Percentiles rank a stretch among this genome's conserved stretches.
Conservation (phyloP, 495 filamentous ascomycete species). For the Hypoxylon crocopeplum region DNA sequence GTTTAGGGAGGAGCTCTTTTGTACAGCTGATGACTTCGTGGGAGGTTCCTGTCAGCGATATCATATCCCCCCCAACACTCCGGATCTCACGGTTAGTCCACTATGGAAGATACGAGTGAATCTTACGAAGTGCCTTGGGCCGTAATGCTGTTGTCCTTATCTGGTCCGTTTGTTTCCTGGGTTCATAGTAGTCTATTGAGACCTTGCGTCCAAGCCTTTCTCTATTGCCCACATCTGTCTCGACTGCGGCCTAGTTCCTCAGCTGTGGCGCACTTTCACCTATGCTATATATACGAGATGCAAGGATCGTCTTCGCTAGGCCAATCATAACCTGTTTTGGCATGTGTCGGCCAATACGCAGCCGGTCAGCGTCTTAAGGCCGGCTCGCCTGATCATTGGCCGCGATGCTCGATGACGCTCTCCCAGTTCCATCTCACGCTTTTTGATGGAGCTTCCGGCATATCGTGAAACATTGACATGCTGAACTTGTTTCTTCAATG, state of each 20-base stretch:
- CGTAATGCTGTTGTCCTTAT: slow-evolving; percentile 7
- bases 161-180: slow-evolving; percentile 18
- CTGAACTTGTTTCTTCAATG: slow-evolving; percentile 33
- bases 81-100: too few relatives aligned
- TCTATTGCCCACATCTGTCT: slow-evolving; percentile 18
- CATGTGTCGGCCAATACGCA: slow-evolving; percentile 24
- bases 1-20: too few relatives aligned
- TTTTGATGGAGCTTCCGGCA: slow-evolving; percentile 34
- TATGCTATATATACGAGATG: slow-evolving; percentile 29
- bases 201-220: slow-evolving; percentile 34
- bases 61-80: too few relatives aligned
- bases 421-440: slow-evolving; percentile 26
- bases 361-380: slow-evolving; percentile 29
- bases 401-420: slow-evolving; percentile 34
- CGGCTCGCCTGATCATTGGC: slow-evolving; percentile 34
- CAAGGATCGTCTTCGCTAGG: slow-evolving; percentile 25
- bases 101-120: slow-evolving; percentile 6
- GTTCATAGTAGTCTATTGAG: slow-evolving; percentile 12
- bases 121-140: slow-evolving; percentile 9
- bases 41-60: too few relatives aligned
- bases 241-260: slow-evolving; percentile 42
- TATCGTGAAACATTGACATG: slow-evolving; percentile 38
- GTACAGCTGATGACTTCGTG: too few relatives aligned
- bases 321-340: slow-evolving; percentile 40
- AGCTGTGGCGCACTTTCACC: slow-evolving; percentile 52